These are phyloP conservation scores for Luvunga scandens DNA, from an alignment of 345 rosid genomes.

Conservation along the genomic window DNA sequence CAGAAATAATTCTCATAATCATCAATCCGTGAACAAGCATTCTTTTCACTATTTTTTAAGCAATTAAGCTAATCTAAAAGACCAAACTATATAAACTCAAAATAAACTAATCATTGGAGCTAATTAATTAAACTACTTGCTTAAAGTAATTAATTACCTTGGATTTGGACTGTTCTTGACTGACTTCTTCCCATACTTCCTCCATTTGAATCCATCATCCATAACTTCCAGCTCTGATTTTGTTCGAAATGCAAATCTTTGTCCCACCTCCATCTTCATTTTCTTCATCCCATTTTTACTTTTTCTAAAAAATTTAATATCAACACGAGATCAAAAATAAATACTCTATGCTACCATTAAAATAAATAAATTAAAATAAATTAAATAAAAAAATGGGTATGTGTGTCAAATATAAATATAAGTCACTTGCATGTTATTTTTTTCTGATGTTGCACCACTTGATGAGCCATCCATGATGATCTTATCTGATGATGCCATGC, in stretches of 20 bases:
- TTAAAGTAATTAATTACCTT: conserved; percentile 44
- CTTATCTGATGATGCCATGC: conserved; percentile 36
- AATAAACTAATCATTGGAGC: neutral
- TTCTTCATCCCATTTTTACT: conserved; percentile 31
- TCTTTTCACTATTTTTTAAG: too few species aligned
- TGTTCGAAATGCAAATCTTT: conserved; percentile 78
- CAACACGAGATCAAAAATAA: neutral
- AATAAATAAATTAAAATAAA: neutral
- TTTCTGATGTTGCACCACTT: conserved; percentile 30
- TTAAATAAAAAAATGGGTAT: neutral
- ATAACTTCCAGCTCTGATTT: conserved; percentile 75
- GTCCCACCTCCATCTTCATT: conserved; percentile 32
- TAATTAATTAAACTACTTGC: neutral
- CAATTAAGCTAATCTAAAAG: too few species aligned
- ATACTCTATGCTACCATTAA: neutral
- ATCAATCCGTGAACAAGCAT: too few species aligned
- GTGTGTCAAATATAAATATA: neutral
- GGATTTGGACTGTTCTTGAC: conserved; percentile 85
- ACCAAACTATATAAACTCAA: neutral
- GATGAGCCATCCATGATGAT: conserved; percentile 24
- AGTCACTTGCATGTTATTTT: conserved; percentile 41
- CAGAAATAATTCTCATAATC: too few species aligned
- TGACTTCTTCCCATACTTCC: conserved; percentile 89
- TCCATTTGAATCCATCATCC: conserved; percentile 95
- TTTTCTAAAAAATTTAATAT: conserved; percentile 21